Evolutionary conservation across 805 yeast genomes (phyloP).

Genomic region (Candida sphagnicola): DNA sequence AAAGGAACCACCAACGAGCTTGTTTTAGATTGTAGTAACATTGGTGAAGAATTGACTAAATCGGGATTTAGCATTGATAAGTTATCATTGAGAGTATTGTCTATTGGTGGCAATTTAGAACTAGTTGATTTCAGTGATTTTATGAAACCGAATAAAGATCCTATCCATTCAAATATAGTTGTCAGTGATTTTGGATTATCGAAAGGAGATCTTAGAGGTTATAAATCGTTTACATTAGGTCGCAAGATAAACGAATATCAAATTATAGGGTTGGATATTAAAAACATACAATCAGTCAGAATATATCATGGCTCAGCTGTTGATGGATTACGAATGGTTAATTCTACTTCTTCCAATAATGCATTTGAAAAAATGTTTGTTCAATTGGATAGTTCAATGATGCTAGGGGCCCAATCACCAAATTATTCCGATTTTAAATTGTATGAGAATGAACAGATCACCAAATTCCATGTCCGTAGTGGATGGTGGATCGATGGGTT

Average conservation of each 20-base stretch:
- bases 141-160: conserved; percentile 10
- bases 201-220: conserved; percentile 32
- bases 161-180: conserved; percentile 10
- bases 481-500: conserved; percentile 91
- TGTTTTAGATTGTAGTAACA: conserved; percentile 41
- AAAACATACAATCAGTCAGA: conserved; percentile 45
- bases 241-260: conserved; percentile 16
- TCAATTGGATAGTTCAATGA: conserved; percentile 12
- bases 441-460: conserved; percentile 53
- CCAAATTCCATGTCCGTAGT: conserved; percentile 58
- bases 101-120: conserved; percentile 55
- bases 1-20: conserved; percentile 54
- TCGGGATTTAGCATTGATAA: conserved; percentile 22
- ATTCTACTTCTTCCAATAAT: conserved; percentile 31
- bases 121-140: conserved; percentile 44
- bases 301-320: conserved; percentile 72
- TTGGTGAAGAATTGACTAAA: conserved; percentile 25
- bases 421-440: conserved; percentile 54
- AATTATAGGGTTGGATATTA: conserved; percentile 30
- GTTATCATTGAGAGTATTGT: conserved; percentile 49
- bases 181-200: conserved; percentile 38
- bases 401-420: conserved; percentile 50
- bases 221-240: conserved; percentile 32
- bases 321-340: conserved; percentile 70
- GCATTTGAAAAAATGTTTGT: conserved; percentile 43